These are phyloP conservation scores for Puccinellia tenuiflora DNA, from an alignment of 176 grass and related monocot species.

Conservation along the genomic window DNA sequence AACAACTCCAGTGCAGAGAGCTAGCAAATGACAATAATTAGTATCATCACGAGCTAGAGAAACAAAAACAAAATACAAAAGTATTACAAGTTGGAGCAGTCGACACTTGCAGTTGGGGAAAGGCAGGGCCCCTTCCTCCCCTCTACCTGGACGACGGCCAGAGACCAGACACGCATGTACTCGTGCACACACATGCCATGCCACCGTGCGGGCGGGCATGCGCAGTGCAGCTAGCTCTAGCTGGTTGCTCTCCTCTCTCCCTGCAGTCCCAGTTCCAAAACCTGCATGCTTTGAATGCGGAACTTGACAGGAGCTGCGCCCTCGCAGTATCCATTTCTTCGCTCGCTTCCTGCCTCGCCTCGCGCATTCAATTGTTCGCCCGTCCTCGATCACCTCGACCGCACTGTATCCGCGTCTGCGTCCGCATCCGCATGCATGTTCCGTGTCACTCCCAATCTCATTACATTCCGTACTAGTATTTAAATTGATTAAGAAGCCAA, in stretches of 20 bases:
- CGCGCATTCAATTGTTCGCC: conserved; percentile 5
- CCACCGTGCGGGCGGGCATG: not conserved
- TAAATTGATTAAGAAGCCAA: too few relatives aligned
- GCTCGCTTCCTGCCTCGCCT: not conserved
- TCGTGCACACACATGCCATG: not conserved
- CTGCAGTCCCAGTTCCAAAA: conserved; percentile 10
- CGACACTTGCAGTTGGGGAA: conserved; percentile 5
- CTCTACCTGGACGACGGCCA: conserved; percentile 11
- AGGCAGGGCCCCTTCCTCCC: not conserved
- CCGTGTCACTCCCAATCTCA: not conserved
- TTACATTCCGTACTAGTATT: too few relatives aligned
- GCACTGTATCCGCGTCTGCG: too few relatives aligned
- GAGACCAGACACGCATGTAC: not conserved
- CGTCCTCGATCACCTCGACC: too few relatives aligned
- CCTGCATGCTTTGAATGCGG: conserved; percentile 29
- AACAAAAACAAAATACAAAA: not conserved
- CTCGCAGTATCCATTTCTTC: conserved; percentile 16
- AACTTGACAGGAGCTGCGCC: conserved; percentile 24
- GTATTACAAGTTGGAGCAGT: not conserved
- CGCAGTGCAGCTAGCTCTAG: not conserved
- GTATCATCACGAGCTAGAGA: too few relatives aligned
- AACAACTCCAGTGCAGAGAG: not conserved
- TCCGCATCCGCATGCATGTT: not conserved
- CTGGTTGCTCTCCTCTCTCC: too few relatives aligned
- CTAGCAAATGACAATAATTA: not conserved